These are phyloP conservation scores for Yarrowia yakushimensis DNA, from an alignment of 805 yeast genomes.

Conservation along the genomic window DNA sequence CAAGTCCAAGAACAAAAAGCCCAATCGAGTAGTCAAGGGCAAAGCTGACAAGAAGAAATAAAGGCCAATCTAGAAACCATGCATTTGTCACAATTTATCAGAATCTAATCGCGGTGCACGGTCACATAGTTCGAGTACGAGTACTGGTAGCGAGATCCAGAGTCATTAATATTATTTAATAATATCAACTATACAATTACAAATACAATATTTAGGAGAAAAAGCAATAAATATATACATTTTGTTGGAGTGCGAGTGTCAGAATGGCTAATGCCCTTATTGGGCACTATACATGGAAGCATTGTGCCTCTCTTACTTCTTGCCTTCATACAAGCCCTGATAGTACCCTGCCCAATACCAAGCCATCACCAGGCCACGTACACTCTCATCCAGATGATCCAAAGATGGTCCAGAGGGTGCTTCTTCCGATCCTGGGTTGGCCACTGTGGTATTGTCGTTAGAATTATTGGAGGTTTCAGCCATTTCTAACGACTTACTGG, in stretches of 20 bases:
- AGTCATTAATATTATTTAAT: no score
- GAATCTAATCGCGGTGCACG: not conserved
- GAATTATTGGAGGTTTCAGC: not conserved
- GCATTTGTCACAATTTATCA: not conserved
- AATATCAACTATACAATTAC: no score
- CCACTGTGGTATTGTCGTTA: not conserved
- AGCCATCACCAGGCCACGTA: conserved; percentile 31
- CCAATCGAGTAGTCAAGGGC: not conserved
- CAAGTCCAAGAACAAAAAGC: conserved; percentile 7
- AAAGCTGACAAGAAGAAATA: not conserved
- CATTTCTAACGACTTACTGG: not conserved
- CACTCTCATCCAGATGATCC: conserved; percentile 29
- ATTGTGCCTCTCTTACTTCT: not conserved
- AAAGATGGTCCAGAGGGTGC: conserved; percentile 5
- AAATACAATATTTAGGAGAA: no score
- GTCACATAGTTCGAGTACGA: no score
- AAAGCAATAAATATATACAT: not conserved
- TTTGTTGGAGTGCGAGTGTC: not conserved
- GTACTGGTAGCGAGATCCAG: no score
- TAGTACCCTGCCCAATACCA: conserved; percentile 37
- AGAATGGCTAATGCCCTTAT: no score
- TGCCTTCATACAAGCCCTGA: conserved; percentile 31
- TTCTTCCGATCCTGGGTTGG: not conserved
- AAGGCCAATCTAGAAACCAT: not conserved
- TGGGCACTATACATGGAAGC: not conserved